phyloP scores from a whole-genome alignment of 2,329 filamentous ascomycete species.

The Xylariaceae sp. region DNA sequence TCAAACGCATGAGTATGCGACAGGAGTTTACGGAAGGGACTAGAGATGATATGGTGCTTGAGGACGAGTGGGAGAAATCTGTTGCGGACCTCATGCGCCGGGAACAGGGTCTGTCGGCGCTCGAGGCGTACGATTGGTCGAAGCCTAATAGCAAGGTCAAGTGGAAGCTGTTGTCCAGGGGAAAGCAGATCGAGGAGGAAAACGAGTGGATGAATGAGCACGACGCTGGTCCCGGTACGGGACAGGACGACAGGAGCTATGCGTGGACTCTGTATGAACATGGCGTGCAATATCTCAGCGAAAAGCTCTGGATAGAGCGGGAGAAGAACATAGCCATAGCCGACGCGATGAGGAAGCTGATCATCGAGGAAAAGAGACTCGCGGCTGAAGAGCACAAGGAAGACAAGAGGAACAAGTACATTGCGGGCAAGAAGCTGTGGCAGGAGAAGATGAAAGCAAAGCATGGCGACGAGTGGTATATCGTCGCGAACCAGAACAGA shows the following conservation, averaged over 20 bases:
- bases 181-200: background rate
- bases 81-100: constrained; percentile 9
- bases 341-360: constrained; percentile 27
- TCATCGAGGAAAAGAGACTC: constrained; percentile 22
- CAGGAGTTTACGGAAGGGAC: background rate
- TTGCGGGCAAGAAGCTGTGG: background rate
- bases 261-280: constrained; percentile 3
- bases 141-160: too few relatives aligned
- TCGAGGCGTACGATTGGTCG: too few relatives aligned
- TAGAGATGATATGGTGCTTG: constrained; percentile 2
- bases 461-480: background rate
- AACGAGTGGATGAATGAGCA: background rate
- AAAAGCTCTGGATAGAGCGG: constrained; percentile 17
- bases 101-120: background rate
- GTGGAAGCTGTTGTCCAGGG: background rate
- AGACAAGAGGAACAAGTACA: constrained; percentile 3
- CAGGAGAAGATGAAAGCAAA: background rate
- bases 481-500: background rate
- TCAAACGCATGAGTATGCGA: too few relatives aligned
- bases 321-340: constrained; percentile 26
- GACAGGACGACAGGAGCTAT: constrained; percentile 12
- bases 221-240: background rate
- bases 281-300: constrained; percentile 11
- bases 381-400: constrained; percentile 20
- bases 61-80: constrained; percentile 40